Evolutionary conservation across 768 basidiomycete genomes (phyloP), one percentile per base, ranked within the genome.

Genomic region (Leccinum rimulosum): DNA sequence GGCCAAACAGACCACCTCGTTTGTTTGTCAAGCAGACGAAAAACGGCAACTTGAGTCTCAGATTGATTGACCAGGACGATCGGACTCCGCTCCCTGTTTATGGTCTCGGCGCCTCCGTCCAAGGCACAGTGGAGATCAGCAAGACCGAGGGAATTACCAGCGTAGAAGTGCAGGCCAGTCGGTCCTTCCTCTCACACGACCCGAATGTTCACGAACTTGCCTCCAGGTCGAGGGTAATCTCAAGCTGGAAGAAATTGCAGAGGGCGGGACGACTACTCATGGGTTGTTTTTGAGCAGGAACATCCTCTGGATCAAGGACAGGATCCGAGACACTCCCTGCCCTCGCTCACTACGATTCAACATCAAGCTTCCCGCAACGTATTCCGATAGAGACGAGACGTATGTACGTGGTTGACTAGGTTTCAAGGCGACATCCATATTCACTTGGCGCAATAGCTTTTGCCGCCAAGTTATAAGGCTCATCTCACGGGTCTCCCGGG

Each of bases 401-500:
- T 89, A 86, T 75, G 89, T 90, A 61, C 64, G 84, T 77, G 52
- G 10, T 45, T 19, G 50, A 61, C 15, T 30, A 36, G 50, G 49
- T 49, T 53, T 48, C 49, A 63, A 22, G 9, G 11, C n/a, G 36
- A 33, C 49, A 27, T 56, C 5, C 38, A 27, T 9, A 53, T 52
- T 59, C 25, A 65, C 38, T 55, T 59, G 31, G 5, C 54, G 53
- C 28, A 14, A 27, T 49, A 91, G 89, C 77, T 83, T 48, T 76
- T 92, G 25, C 89, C 89, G 22, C 90, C 89, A 1, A 88, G 83
- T 12, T 86, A 84, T 61, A 77, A 84, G 57, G 83, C 86, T 15
- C 87, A 85, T 61, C 75, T 91, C 17, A 80, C 82, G 12, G 89
- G 89, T 3, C 70, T 91, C 7, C 89, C 89, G 10, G 89, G 89